A percentile compares a stretch with the other conserved stretches of the same genome.
These are phyloP conservation scores for Adansonia madagascariensis DNA, from an alignment of 441 rosid genomes.

Conservation along the genomic window DNA sequence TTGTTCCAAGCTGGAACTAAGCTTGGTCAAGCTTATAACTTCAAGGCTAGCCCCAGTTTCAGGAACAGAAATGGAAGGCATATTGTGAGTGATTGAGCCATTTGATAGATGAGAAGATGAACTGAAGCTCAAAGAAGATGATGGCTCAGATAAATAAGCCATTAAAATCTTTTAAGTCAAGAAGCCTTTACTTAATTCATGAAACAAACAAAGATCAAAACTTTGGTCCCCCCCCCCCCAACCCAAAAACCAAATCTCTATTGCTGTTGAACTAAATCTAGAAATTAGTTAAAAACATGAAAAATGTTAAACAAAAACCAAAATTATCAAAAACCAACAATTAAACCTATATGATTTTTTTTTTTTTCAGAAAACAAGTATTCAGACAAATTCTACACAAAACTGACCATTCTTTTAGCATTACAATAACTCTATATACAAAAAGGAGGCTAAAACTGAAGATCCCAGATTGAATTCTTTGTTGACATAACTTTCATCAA, in stretches of 20 bases:
- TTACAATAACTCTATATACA: not conserved
- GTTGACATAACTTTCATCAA: not conserved
- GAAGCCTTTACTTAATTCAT: constrained; percentile 11
- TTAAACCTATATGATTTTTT: not conserved
- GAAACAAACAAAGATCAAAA: not conserved
- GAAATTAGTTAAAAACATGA: not conserved
- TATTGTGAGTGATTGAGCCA: constrained; percentile 53
- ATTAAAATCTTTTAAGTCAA: constrained; percentile 36
- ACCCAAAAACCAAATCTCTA: not conserved
- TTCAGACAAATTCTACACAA: not conserved
- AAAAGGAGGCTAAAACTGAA: constrained; percentile 12
- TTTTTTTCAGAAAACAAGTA: not conserved
- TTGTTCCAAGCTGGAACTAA: constrained; percentile 70
- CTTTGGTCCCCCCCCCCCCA: constrained; percentile 14
- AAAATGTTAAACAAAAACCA: not conserved
- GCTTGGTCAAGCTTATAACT: constrained; percentile 63
- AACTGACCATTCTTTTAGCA: not conserved
- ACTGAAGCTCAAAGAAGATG: constrained; percentile 71
- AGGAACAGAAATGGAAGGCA: constrained; percentile 29
- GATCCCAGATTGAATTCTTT: constrained; percentile 12
- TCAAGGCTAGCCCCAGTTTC: constrained; percentile 56
- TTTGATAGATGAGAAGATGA: constrained; percentile 59
- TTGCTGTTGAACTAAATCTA: not conserved
- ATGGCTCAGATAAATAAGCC: constrained; percentile 69
- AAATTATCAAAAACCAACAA: not conserved